A percentile compares a stretch with the other conserved stretches of the same genome.
Evolutionary conservation across 805 yeast species (phyloP).

Genomic region (Candida berthetii): DNA sequence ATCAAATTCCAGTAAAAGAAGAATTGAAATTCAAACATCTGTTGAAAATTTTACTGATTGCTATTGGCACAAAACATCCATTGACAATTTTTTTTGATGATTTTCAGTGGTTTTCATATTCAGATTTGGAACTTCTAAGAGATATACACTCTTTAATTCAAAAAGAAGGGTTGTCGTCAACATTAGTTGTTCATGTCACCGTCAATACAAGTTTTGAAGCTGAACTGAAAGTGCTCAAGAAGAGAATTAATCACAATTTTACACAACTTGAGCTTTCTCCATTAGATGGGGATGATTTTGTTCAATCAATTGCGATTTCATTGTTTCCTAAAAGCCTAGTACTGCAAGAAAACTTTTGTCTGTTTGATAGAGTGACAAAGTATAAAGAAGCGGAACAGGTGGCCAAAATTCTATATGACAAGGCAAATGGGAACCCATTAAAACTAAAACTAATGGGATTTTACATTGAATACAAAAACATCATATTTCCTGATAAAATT

Average conservation of each 20-base stretch:
- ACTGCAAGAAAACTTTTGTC: background rate
- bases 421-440: constrained; percentile 18
- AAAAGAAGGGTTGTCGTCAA: constrained; percentile 16
- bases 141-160: constrained; percentile 20
- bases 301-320: constrained; percentile 3
- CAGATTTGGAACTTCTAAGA: constrained; percentile 21
- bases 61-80: constrained; percentile 32
- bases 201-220: constrained; percentile 8
- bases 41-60: constrained; percentile 34
- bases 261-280: constrained; percentile 14
- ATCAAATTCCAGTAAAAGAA: constrained; percentile 19
- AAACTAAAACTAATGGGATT: constrained; percentile 8
- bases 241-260: constrained; percentile 12
- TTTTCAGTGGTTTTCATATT: constrained; percentile 34
- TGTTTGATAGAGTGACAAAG: background rate
- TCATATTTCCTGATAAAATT: constrained; percentile 2
- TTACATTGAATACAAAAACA: constrained; percentile 4
- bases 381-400: background rate
- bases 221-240: constrained; percentile 9
- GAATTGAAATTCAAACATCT: constrained; percentile 36
- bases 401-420: constrained; percentile 9
- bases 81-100: constrained; percentile 41
- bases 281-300: constrained; percentile 3
- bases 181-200: constrained; percentile 20
- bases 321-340: constrained; percentile 4